phyloP scores from a whole-genome alignment of 306 rosid species.

The Quercus gilva region DNA sequence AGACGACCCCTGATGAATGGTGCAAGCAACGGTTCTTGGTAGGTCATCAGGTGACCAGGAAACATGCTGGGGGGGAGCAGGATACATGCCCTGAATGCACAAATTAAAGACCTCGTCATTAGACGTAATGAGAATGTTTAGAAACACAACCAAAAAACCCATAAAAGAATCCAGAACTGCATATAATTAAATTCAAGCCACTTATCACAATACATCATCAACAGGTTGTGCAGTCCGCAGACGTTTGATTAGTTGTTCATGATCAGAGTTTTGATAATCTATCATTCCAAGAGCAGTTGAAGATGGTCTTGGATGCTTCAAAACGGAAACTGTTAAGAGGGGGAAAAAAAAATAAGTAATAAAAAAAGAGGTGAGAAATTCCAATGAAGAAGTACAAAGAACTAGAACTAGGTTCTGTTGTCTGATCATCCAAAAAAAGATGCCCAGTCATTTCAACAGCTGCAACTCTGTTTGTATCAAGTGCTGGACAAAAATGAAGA shows the following conservation, averaged over 20 bases:
- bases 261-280: slow-evolving; percentile 43
- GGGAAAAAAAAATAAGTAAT: neutral
- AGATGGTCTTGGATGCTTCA: slow-evolving; percentile 54
- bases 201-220: slow-evolving; percentile 48
- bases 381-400: neutral
- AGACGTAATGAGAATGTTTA: slow-evolving; percentile 21
- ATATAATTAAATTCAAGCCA: slow-evolving; percentile 19
- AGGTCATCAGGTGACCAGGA: slow-evolving; percentile 40
- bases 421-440: neutral
- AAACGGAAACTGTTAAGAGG: slow-evolving; percentile 39
- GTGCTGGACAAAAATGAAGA: neutral
- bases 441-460: slow-evolving; percentile 6
- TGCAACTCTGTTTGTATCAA: neutral
- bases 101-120: neutral
- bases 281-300: slow-evolving; percentile 51
- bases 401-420: neutral
- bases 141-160: slow-evolving; percentile 1
- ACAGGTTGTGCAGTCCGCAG: slow-evolving; percentile 45
- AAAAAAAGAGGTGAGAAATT: slow-evolving; percentile 10
- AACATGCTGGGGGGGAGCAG: slow-evolving; percentile 27
- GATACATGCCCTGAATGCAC: slow-evolving; percentile 37
- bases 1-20: slow-evolving; percentile 38
- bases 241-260: slow-evolving; percentile 48
- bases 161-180: slow-evolving; percentile 1
- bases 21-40: slow-evolving; percentile 41